These are phyloP conservation scores for Fusarium longipes DNA, from an alignment of 2,329 filamentous ascomycete genomes.

Conservation along the genomic window DNA sequence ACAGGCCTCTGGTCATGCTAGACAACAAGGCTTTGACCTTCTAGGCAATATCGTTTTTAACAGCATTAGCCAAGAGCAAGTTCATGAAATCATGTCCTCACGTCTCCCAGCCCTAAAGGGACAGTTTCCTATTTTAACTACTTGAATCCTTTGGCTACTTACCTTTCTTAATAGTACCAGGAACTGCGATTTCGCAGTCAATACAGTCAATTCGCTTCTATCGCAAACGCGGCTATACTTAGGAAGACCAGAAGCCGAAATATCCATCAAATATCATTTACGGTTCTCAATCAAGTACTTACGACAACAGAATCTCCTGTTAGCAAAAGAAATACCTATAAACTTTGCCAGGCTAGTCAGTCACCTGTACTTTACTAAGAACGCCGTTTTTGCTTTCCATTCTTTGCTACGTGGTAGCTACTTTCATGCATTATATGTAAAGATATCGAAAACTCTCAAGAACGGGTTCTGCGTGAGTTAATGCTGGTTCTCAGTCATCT, in stretches of 20 bases:
- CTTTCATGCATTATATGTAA: constrained; percentile 72
- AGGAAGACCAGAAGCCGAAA: constrained; percentile 73
- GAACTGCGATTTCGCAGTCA: constrained; percentile 69
- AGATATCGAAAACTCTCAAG: constrained; percentile 62
- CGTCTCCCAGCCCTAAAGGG: constrained; percentile 78
- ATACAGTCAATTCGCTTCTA: constrained; percentile 73
- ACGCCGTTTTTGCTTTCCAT: constrained; percentile 81
- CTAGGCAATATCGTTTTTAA: constrained; percentile 86
- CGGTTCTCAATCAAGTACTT: constrained; percentile 86
- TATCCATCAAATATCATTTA: constrained; percentile 78
- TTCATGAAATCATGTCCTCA: constrained; percentile 77
- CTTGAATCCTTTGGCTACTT: constrained; percentile 75
- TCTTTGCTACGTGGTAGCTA: constrained; percentile 77
- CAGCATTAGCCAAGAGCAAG: constrained; percentile 68
- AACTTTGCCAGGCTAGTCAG: constrained; percentile 78
- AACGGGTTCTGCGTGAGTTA: constrained; percentile 66
- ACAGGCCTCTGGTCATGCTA: constrained; percentile 81
- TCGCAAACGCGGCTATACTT: constrained; percentile 77
- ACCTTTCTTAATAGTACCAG: constrained; percentile 74
- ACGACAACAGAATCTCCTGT: constrained; percentile 74
- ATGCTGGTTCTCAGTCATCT: constrained; percentile 77
- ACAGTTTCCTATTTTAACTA: constrained; percentile 82
- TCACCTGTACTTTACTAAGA: constrained; percentile 82
- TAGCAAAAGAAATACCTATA: constrained; percentile 68
- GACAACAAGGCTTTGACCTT: constrained; percentile 82